Percentiles rank a stretch among this genome's conserved stretches.
Conservation (phyloP, 2,329 filamentous ascomycete genomes). For the Aspergillus brunneoviolaceus region DNA sequence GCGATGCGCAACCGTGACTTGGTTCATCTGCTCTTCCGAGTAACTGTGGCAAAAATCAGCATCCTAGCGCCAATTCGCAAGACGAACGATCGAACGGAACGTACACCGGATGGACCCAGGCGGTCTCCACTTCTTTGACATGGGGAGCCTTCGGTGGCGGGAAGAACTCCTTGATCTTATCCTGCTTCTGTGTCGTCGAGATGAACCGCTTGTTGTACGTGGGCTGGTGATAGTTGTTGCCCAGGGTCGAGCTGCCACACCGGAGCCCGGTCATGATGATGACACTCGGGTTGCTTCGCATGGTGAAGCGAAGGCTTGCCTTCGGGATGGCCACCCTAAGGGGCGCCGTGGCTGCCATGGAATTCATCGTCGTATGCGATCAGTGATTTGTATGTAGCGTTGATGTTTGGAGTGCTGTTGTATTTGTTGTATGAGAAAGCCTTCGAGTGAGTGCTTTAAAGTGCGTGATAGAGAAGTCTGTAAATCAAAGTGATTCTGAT, state of each 20-base stretch:
- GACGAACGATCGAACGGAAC: slow-evolving; percentile 8
- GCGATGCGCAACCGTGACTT: slow-evolving; percentile 74
- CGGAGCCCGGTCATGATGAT: slow-evolving; percentile 27
- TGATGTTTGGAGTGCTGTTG: neutral
- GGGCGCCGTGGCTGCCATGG: slow-evolving; percentile 27
- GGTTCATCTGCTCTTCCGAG: slow-evolving; percentile 74
- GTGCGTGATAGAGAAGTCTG: neutral
- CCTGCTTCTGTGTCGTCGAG: slow-evolving; percentile 37
- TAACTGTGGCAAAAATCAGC: slow-evolving; percentile 49
- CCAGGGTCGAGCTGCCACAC: slow-evolving; percentile 17
- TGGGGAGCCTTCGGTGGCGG: slow-evolving; percentile 57
- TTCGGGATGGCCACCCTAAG: slow-evolving; percentile 31
- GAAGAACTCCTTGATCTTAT: slow-evolving; percentile 54
- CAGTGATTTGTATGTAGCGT: neutral
- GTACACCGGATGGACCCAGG: slow-evolving; percentile 67
- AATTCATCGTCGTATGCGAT: slow-evolving; percentile 28
- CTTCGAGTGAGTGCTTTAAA: neutral
- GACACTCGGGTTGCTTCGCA: slow-evolving; percentile 27
- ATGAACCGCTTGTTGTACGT: slow-evolving; percentile 32
- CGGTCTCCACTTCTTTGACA: slow-evolving; percentile 62
- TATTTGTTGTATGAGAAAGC: neutral
- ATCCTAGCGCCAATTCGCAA: neutral
- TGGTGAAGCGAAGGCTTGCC: slow-evolving; percentile 23
- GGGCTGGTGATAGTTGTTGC: slow-evolving; percentile 17
- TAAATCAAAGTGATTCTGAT: neutral